Base-by-base conservation (phyloP, 345 rosid species). In the Dimocarpus longan region DNA sequence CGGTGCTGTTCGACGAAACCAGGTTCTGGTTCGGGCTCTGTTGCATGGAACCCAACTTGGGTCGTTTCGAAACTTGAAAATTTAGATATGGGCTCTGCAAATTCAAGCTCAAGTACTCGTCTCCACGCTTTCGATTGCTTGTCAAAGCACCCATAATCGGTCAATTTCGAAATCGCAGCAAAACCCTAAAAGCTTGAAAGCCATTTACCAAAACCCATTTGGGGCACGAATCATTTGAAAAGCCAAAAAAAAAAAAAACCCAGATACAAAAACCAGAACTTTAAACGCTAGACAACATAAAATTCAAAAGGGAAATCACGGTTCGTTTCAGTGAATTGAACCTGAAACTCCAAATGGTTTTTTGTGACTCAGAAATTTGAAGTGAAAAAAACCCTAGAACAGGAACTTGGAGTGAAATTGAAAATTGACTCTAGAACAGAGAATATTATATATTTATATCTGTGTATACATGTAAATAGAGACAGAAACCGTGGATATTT, bases 141-240 rank as follows among this genome's bases (percentile, higher is more conserved):
- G 91, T 83, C 70, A 90, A 77, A 74, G 91, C 95, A 74, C 92
- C 97, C 98, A 95, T 95, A 71, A 32, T 54, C 15, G 1, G 50
- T 66, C 15, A 57, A 73, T 73, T 10, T 73, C 57, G 65, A 56
- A 77, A 78, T 75, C 50, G 68, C 16, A 56, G 70, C 19, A 56
- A 82, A 84, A 73, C 86, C 86, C 88, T 82, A 78, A 68, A 77
- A 74, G 72, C 80, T 52, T 5, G 18, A 68, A 40, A 78, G 71
- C 82, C 88, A 81, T 87, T 6, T 73, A 77, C 43, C 54, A 56
- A 60, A 69, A 78, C 63, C 76, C 84, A 76, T 68, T 12, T 16
- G 13, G 57, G 2, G 56, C 46, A 48, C 12, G 28, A 74, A 42
- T 74, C 39, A 74, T 26, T 3, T 44, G 18, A 32, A 0, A 26